These are phyloP conservation scores for Podospora appendiculata DNA, from an alignment of 495 filamentous ascomycete genomes.

Conservation along the genomic window DNA sequence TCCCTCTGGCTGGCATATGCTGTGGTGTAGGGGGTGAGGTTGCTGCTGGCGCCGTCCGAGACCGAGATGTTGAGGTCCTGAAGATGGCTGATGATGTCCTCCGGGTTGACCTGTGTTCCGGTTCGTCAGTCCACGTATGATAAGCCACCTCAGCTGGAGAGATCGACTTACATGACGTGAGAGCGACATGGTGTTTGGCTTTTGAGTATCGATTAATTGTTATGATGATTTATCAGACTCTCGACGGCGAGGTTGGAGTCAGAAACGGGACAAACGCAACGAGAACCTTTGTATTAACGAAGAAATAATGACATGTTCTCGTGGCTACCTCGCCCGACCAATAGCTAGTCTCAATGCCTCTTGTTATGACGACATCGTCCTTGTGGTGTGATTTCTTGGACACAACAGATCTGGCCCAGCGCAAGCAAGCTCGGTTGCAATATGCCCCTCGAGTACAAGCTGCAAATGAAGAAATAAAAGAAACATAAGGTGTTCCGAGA, in stretches of 20 bases:
- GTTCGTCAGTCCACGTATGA: background rate
- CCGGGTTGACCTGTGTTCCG: slow-evolving; percentile 49
- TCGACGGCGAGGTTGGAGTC: background rate
- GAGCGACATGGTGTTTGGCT: slow-evolving; percentile 14
- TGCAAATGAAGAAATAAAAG: no score
- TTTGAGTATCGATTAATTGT: background rate
- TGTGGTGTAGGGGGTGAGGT: slow-evolving; percentile 56
- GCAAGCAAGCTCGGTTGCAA: no score
- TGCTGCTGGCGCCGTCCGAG: slow-evolving; percentile 25
- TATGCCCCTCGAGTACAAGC: no score
- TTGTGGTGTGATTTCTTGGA: background rate
- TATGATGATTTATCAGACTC: background rate
- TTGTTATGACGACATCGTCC: background rate
- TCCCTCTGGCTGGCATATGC: slow-evolving; percentile 53
- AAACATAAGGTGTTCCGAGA: no score
- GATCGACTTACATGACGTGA: slow-evolving; percentile 14
- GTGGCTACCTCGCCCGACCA: background rate
- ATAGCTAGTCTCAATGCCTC: background rate
- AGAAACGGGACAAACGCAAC: background rate
- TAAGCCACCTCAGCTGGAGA: no score
- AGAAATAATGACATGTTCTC: background rate
- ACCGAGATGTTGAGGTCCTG: slow-evolving; percentile 35
- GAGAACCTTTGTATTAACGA: background rate
- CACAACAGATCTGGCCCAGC: no score
- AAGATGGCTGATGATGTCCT: slow-evolving; percentile 50